Percentiles rank a stretch among this genome's conserved stretches.
These are phyloP conservation scores for Globisporangium cystogenes DNA, from an alignment of 352 stramenopile species.

Conservation along the genomic window DNA sequence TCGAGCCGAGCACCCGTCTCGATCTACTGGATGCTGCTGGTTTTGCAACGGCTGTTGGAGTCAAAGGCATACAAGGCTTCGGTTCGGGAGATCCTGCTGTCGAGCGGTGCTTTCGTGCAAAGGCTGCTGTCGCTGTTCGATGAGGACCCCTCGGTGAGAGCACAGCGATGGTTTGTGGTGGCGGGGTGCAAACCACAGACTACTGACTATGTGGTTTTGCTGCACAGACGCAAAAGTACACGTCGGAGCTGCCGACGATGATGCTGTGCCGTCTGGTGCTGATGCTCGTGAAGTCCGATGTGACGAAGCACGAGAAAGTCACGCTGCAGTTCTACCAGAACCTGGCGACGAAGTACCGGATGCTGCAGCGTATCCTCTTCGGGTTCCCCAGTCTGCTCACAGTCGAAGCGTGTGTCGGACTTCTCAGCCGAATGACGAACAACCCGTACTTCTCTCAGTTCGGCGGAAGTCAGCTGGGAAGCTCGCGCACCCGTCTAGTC, in stretches of 20 bases:
- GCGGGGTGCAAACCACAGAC: neutral
- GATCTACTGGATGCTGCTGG: slow-evolving; percentile 73
- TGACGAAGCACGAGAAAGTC: slow-evolving; percentile 55
- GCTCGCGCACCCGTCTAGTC: slow-evolving; percentile 39
- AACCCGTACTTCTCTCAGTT: slow-evolving; percentile 56
- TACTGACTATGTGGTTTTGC: neutral
- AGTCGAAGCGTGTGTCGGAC: slow-evolving; percentile 67
- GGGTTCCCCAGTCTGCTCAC: slow-evolving; percentile 63
- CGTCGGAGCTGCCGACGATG: slow-evolving; percentile 75
- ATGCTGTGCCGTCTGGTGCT: slow-evolving; percentile 73
- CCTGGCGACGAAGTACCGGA: slow-evolving; percentile 63
- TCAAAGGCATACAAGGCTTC: slow-evolving; percentile 54
- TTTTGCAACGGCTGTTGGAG: slow-evolving; percentile 58
- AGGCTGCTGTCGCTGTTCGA: slow-evolving; percentile 69
- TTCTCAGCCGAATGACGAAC: slow-evolving; percentile 74
- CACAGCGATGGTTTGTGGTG: neutral
- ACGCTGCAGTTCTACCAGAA: slow-evolving; percentile 65
- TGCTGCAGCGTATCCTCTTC: slow-evolving; percentile 77
- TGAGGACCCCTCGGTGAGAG: slow-evolving; percentile 49
- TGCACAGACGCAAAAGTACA: slow-evolving; percentile 41
- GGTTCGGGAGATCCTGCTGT: slow-evolving; percentile 55
- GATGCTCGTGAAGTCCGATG: slow-evolving; percentile 53
- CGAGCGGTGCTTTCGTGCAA: slow-evolving; percentile 53
- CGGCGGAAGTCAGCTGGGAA: slow-evolving; percentile 26
- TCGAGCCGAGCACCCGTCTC: slow-evolving; percentile 40